Conservation (phyloP, 345 rosid species). For the Eucalyptus curtisii region DNA sequence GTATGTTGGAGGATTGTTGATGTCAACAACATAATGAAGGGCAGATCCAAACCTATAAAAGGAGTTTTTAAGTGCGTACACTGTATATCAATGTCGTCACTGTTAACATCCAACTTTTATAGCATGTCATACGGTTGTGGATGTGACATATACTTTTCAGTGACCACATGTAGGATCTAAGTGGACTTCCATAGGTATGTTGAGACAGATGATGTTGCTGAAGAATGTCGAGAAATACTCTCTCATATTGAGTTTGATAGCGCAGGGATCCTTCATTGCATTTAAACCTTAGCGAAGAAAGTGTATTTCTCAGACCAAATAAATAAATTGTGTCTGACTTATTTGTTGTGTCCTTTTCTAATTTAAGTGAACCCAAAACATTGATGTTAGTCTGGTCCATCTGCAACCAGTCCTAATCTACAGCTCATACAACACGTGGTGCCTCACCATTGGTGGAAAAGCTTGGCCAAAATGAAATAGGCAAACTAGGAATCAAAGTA, state of each 20-base stretch:
- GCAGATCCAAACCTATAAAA: not conserved
- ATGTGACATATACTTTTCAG: not conserved
- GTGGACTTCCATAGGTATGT: not conserved
- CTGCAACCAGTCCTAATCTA: not conserved
- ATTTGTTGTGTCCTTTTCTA: not conserved
- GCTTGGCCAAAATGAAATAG: not conserved
- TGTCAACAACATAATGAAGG: not conserved
- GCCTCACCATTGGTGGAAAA: not conserved
- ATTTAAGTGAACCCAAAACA: not conserved
- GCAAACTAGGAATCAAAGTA: not conserved
- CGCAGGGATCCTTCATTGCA: not conserved
- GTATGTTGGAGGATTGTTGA: not conserved
- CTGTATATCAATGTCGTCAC: not conserved
- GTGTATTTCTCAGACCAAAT: not conserved
- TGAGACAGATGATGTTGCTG: not conserved
- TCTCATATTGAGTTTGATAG: not conserved
- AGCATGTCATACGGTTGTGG: not conserved
- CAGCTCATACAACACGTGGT: not conserved
- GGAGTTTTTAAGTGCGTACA: not conserved
- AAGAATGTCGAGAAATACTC: not conserved
- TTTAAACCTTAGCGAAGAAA: not conserved
- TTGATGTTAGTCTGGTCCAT: not conserved
- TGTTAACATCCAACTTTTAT: not conserved
- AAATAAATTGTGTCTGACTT: not conserved
- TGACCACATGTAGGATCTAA: not conserved